These are phyloP conservation scores for Cucumis hystrix DNA, from an alignment of 306 rosid species.

Conservation along the genomic window DNA sequence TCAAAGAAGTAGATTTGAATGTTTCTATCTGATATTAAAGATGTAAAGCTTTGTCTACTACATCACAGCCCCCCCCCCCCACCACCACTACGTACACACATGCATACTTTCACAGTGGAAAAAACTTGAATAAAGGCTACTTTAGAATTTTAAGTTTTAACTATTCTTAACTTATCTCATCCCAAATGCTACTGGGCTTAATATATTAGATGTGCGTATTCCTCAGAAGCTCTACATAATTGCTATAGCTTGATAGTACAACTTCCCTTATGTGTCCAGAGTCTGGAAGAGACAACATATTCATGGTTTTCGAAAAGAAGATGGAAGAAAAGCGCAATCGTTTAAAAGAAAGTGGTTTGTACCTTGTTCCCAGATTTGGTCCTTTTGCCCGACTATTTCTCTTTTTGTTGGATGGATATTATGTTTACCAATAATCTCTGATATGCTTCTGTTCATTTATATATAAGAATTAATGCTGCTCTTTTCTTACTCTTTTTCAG, in stretches of 20 bases:
- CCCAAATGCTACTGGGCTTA: not conserved
- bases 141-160: not conserved
- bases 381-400: constrained; percentile 3
- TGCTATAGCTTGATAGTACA: constrained; percentile 21
- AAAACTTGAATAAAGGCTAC: not conserved
- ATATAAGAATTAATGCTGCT: not conserved
- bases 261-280: constrained; percentile 48
- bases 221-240: not conserved
- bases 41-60: not conserved
- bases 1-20: not conserved
- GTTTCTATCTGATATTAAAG: not conserved
- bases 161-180: not conserved
- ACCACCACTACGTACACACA: not conserved
- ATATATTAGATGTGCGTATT: not conserved
- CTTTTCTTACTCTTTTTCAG: constrained; percentile 27
- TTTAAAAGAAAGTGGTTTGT: constrained; percentile 75
- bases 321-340: constrained; percentile 70
- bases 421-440: constrained; percentile 6
- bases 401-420: not conserved
- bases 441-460: not conserved
- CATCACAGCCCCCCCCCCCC: not conserved
- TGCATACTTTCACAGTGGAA: not conserved
- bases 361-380: constrained; percentile 9
- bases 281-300: constrained; percentile 54
- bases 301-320: constrained; percentile 69